Evolutionary conservation across 2,329 filamentous ascomycete genomes (phyloP).

Genomic region (Colletotrichum orchidophilum): DNA sequence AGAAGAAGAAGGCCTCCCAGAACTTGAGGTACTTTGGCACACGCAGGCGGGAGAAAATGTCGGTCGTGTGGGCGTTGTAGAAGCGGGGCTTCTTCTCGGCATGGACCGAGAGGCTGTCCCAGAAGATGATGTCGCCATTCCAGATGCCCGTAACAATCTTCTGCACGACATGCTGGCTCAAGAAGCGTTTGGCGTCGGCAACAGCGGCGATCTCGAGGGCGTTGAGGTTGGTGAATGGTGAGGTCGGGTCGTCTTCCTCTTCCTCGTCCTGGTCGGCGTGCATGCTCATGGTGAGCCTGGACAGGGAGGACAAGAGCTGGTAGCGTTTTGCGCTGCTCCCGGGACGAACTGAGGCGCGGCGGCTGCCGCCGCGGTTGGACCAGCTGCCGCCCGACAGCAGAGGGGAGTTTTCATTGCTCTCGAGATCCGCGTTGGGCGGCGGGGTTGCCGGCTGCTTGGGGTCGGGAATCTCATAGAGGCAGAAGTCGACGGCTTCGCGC

Average conservation of each 20-base stretch:
- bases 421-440: constrained; percentile 46
- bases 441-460: constrained; percentile 38
- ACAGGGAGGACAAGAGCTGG: constrained; percentile 63
- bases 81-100: constrained; percentile 80
- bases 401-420: constrained; percentile 58
- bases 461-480: constrained; percentile 76
- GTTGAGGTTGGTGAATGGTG: constrained; percentile 81
- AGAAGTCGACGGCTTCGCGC: constrained; percentile 77
- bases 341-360: constrained; percentile 37
- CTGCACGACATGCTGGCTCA: constrained; percentile 83
- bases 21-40: constrained; percentile 87
- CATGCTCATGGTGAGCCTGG: constrained; percentile 62
- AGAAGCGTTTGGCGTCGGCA: constrained; percentile 83
- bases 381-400: constrained; percentile 50
- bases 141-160: constrained; percentile 86
- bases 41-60: constrained; percentile 78
- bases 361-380: constrained; percentile 35
- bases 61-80: constrained; percentile 74
- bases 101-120: constrained; percentile 79
- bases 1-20: constrained; percentile 86
- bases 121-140: constrained; percentile 88
- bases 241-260: constrained; percentile 69
- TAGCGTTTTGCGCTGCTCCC: constrained; percentile 57
- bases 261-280: constrained; percentile 48
- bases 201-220: constrained; percentile 88